Conservation (phyloP, 192 early-diverging fungal species). For the Coemansia sp. region DNA sequence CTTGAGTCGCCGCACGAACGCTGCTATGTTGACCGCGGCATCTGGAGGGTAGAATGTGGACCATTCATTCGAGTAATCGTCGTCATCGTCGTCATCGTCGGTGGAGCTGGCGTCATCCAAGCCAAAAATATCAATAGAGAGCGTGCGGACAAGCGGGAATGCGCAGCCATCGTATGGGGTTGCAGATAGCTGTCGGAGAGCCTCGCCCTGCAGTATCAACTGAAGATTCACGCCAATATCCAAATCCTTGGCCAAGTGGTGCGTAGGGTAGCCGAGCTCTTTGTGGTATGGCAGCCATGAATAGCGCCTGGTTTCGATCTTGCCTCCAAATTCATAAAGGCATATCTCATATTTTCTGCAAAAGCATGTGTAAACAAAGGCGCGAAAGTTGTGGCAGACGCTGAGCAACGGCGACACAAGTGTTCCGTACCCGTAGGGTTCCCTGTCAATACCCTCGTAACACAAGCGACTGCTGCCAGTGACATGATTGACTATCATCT, state of each 20-base stretch:
- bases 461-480: not conserved
- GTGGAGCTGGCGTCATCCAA: not conserved
- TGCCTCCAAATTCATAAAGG: too few species aligned
- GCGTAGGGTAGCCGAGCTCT: not conserved
- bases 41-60: too few species aligned
- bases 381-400: not conserved
- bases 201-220: not conserved
- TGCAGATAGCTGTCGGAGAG: not conserved
- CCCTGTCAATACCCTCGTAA: not conserved
- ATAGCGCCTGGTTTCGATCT: too few species aligned
- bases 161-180: not conserved
- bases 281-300: not conserved
- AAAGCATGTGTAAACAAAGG: not conserved
- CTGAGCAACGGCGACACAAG: not conserved
- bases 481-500: not conserved
- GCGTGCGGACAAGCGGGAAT: not conserved
- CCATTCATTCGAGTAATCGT: too few species aligned
- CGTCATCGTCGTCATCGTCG: too few species aligned
- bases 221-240: not conserved
- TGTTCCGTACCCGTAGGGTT: not conserved
- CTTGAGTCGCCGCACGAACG: not conserved
- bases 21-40: not conserved
- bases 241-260: constrained; percentile 1
- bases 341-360: not conserved
- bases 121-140: not conserved